Base-by-base conservation (phyloP, 2,329 filamentous ascomycete species). In the Emericellopsis atlantica region DNA sequence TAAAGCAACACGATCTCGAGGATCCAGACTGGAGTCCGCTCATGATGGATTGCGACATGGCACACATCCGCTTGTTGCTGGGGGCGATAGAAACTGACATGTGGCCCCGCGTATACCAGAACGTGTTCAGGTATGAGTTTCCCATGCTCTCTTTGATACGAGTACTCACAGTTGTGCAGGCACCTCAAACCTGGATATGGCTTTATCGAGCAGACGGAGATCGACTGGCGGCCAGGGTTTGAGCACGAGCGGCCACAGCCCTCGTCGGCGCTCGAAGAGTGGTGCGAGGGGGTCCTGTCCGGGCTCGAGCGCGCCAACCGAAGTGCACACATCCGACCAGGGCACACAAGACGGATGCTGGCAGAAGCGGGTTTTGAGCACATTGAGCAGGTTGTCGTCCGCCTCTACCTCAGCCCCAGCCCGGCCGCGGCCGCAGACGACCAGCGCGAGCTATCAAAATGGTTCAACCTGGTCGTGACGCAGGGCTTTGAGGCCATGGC, bases 151-250 rank as follows among this genome's bases (percentile, higher is more conserved):
- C 31, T 31, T 6, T 24, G 11, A 24, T 11, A 16, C 11, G 31
- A 21, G 22, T 31, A 18, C 40, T 45, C 15, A 48, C 23, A 21
- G 9, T n/a, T 23, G 18, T 14, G 15, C 47, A 87, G 82, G 40
- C 84, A 93, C 54, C 69, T 95, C 22, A 79, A 78, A 50, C 86
- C 87, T 2, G 80, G 81, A 2, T 71, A 66, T 33, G 90, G 89
- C 41, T 74, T 72, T 54, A 71, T 95, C 42, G 89, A 96, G 60
- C 87, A 94, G 49, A 76, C 94, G 37, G 90, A 96, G 57, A 82
- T 96, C 41, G 87, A 96, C 59, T 84, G 84, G 59, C 67, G 74
- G 37, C 86, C 87, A 15, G 76, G 76, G 40, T 83, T 78, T 53
- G 81, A 87, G 46, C 77, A 29, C 40, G 12, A 35, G 84, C 50